Base-by-base conservation (phyloP, 106 monocot genomes). In the Apostasia ramifera region DNA sequence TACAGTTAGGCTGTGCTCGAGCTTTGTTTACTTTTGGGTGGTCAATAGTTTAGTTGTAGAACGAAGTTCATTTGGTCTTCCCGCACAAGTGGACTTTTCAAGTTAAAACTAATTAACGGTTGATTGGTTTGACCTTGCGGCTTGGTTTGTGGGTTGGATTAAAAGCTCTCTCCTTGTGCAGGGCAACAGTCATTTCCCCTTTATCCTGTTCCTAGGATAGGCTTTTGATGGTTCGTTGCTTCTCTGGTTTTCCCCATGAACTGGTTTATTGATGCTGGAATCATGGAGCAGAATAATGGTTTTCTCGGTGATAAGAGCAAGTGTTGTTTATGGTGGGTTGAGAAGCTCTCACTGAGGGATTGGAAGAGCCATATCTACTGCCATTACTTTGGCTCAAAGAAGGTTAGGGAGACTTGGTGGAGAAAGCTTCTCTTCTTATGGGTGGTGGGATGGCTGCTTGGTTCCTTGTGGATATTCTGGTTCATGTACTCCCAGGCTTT, bases 341-440 rank as follows among this genome's bases (percentile, higher is more conserved):
- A 74, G 63, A 79, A 83, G 51, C 70, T 83, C 70, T 78, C 86
- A 10, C 2, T 75, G 8, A 84, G 62, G 59, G 73, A 37, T 9
- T 82, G 83, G 88, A 78, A 66, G 75, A 81, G 66, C 49, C 82
- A 84, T 44, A 60, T 86, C 3, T 89, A 84, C 66, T 71, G 57
- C 67, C 86, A 89, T 63, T 89, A 83, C 73, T 86, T 92, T 43
- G 84, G 82, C 5, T 79, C 77, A 3, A 92, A 81, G 80, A 84
- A 73, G 63, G 70, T 90, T n/a, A 81, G 89, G 44, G 87, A 80
- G 58, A 85, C 73, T 40, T 91, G 91, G 91, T 92, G 92, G 92
- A 77, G 86, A 62, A 89, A 87, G 78, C 74, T 98, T 2, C 77
- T 98, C 5, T 46, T 82, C 37, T 55, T 92, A 70, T 98, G 97